These are phyloP conservation scores for Clathrospora elynae DNA, from an alignment of 2,329 filamentous ascomycete genomes.

Conservation along the genomic window DNA sequence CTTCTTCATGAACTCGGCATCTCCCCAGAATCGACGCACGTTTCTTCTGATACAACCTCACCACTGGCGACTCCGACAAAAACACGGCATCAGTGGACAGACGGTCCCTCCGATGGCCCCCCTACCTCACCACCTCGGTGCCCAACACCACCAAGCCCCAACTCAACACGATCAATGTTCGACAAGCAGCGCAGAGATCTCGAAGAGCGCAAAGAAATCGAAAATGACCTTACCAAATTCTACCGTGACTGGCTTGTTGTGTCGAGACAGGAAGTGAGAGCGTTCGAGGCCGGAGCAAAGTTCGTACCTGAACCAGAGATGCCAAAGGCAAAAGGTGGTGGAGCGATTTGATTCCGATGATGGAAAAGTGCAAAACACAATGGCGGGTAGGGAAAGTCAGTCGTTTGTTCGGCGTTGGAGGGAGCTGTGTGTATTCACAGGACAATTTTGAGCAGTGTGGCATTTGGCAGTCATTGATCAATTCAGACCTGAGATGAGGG, in stretches of 20 bases:
- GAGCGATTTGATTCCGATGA: too few relatives aligned
- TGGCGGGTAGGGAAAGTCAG: too few relatives aligned
- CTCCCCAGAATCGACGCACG: too few relatives aligned
- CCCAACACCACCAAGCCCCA: not conserved
- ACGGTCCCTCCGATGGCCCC: not conserved
- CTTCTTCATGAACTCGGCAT: not conserved
- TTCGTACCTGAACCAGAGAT: not conserved
- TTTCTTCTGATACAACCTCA: too few relatives aligned
- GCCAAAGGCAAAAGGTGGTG: too few relatives aligned
- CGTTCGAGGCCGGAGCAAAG: not conserved
- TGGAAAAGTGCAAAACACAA: too few relatives aligned
- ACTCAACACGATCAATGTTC: not conserved
- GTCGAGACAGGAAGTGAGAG: not conserved
- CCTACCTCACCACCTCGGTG: fast-evolving
- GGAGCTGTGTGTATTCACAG: too few relatives aligned
- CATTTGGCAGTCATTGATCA: too few relatives aligned
- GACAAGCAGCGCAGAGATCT: not conserved
- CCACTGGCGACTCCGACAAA: not conserved
- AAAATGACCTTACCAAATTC: not conserved
- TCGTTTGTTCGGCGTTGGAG: too few relatives aligned
- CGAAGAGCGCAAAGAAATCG: not conserved
- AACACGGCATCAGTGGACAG: not conserved
- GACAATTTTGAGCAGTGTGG: too few relatives aligned
- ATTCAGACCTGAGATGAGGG: too few relatives aligned
- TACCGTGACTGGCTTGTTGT: not conserved